Evolutionary conservation across 768 basidiomycete genomes (phyloP), one percentile per base, ranked within the genome.

Genomic region (Xerocomus spinulosus): DNA sequence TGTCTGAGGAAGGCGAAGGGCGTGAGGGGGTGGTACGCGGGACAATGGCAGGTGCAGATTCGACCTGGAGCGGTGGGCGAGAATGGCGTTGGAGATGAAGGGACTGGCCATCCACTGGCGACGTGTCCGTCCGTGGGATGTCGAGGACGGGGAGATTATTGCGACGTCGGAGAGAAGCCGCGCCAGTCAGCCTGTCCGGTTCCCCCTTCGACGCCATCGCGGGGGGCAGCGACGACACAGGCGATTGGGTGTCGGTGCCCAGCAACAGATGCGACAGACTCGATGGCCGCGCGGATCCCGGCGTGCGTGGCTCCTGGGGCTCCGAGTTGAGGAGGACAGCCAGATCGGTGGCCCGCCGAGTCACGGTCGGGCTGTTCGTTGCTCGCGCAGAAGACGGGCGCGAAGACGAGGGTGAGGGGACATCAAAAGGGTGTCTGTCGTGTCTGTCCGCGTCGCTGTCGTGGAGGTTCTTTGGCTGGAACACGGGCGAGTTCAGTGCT

Each of bases 401-500:
- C 5, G 69, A 70, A 5, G 67, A 65, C 44, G 58, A 69, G 48
- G 42, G 75, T 46, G 43, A 77, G 68, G 52, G 73, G 54, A 61
- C 50, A 40, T 64, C 62, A 53, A 57, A 64, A 38, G 55, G 41
- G 49, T 50, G 59, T 35, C 58, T 56, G 13, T 64, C 63, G 33
- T 61, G 52, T 48, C 59, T 66, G 35, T 61, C 62, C 42, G 24
- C 4, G 50, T 65, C 68, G 49, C 42, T 50, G 50, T 59, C 61
- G 44, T 66, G 49, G 26, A 73, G 70, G 52, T 71, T 48, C 58
- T 68, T 69, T 41, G 75, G 62, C 54, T 74, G 73, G 33, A 76
- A 73, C 58, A 81, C 66, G 25, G 87, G 87, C 35, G 85, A 86
- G 68, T 87, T 87, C 58, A 86, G 78, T 60, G 88, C 85, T 52